Evolutionary conservation across 2,329 filamentous ascomycete genomes (phyloP).

Genomic region (Cryphonectria japonica): DNA sequence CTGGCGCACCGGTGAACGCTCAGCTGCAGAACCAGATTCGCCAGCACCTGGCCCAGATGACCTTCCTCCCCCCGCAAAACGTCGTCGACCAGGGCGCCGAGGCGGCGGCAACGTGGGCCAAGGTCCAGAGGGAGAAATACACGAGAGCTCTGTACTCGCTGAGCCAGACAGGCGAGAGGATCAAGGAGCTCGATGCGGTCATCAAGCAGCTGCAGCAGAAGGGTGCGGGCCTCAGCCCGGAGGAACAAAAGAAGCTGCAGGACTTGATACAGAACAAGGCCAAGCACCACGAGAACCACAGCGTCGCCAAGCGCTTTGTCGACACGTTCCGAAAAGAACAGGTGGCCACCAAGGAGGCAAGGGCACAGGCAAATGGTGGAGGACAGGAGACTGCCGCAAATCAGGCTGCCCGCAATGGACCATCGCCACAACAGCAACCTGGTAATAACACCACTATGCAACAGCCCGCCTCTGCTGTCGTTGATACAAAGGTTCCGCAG

Average conservation of each 20-base stretch:
- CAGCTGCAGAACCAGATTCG: slow-evolving; percentile 43
- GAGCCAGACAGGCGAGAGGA: slow-evolving; percentile 48
- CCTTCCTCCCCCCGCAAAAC: slow-evolving; percentile 49
- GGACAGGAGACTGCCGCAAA: slow-evolving; percentile 23
- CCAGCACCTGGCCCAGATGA: slow-evolving; percentile 52
- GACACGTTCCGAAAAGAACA: slow-evolving; percentile 53
- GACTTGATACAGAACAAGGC: slow-evolving; percentile 50
- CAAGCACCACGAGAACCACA: slow-evolving; percentile 48
- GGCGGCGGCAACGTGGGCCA: slow-evolving; percentile 51
- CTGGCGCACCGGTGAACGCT: not conserved
- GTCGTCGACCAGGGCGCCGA: slow-evolving; percentile 48
- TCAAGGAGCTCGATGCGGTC: slow-evolving; percentile 47
- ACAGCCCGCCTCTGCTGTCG: slow-evolving; percentile 47
- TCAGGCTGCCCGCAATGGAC: slow-evolving; percentile 28
- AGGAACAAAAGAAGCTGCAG: slow-evolving; percentile 51
- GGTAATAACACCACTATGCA: slow-evolving; percentile 31
- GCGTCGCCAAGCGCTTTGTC: slow-evolving; percentile 53
- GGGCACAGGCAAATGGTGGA: slow-evolving; percentile 31
- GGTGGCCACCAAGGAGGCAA: slow-evolving; percentile 38
- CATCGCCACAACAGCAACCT: slow-evolving; percentile 26
- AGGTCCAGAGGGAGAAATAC: slow-evolving; percentile 53
- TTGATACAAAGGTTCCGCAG: slow-evolving; percentile 53
- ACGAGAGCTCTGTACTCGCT: slow-evolving; percentile 53
- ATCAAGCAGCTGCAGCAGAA: slow-evolving; percentile 48
- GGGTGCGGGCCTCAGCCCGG: slow-evolving; percentile 49